Conservation (phyloP, 768 basidiomycete genomes). For the Fomitopsis pulvina region DNA sequence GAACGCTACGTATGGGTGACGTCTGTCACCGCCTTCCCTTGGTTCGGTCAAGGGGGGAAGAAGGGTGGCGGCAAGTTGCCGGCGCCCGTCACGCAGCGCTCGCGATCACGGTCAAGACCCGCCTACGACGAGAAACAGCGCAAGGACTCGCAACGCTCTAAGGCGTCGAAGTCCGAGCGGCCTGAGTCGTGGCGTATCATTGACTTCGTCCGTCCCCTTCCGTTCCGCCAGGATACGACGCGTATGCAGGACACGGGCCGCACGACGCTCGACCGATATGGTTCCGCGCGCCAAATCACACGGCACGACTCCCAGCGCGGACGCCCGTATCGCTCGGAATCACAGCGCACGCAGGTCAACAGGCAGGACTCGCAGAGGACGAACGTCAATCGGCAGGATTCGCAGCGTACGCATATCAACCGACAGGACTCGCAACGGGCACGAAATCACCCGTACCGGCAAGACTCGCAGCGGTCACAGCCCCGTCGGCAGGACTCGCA, state of each 20-base stretch:
- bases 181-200: conserved; percentile 12
- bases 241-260: conserved; percentile 7
- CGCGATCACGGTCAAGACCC: conserved; percentile 27
- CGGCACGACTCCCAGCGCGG: conserved; percentile 8
- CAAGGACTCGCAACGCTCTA: conserved; percentile 15
- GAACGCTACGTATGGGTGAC: conserved; percentile 56
- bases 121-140: conserved; percentile 8
- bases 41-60: conserved; percentile 42
- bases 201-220: conserved; percentile 14
- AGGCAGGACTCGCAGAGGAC: conserved; percentile 13
- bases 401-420: conserved; percentile 6
- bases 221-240: conserved; percentile 10
- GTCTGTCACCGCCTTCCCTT: conserved; percentile 65
- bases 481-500: conserved; percentile 6
- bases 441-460: background rate
- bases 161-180: background rate
- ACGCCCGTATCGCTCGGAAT: conserved; percentile 7
- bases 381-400: conserved; percentile 12
- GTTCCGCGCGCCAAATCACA: background rate
- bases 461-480: conserved; percentile 6
- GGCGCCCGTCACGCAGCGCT: conserved; percentile 29
- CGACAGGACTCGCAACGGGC: background rate
- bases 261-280: conserved; percentile 1
- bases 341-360: conserved; percentile 7
- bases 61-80: conserved; percentile 33